Evolutionary conservation across 2,329 filamentous ascomycete species (phyloP), one percentile per base, ranked within the genome.

Genomic region (Dothidotthia symphoricarpi): DNA sequence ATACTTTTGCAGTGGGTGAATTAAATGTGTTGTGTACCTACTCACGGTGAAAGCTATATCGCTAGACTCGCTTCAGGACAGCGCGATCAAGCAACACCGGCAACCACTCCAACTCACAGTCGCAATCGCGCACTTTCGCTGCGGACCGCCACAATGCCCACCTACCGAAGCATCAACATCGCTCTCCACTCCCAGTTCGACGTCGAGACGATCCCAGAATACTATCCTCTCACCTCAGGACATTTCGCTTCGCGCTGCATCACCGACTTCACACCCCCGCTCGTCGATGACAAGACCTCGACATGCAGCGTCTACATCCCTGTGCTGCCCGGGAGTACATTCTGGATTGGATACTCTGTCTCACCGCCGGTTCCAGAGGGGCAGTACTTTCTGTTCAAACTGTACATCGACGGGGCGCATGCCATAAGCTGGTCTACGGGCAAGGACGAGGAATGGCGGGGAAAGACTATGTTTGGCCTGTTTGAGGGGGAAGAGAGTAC

Each of bases 351-450:
- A 15, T 74, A 73, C 46, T 49, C 45, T 12, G 46, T 68, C 39
- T 47, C 43, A 5, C 55, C 54, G 4, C 62, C 61, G 3, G 47
- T 64, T 1, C 62, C 61, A 3, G 51, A 49, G 1, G 55, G 49
- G 2, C 51, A 63, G 24, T 55, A 58, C 43, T 72, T 68, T 41
- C 65, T 72, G 42, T 75, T 75, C 65, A 75, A 75, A 49, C 54
- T 75, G 19, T 67, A 67, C 45, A 54, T 72, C 43, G 61, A 69
- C 24, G 64, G 60, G 12, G 49, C 50, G 16, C 59, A 62, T 19
- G 46, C 73, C 11, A 53, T 71, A 8, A 73, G 58, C 42, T 76
- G 72, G 72, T 66, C 67, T 3, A 63, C 63, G 1, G 70, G 69
- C 2, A 64, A 63, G 32, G 58, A 68, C 12, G 62, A 75, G 10